Evolutionary conservation across 1,139 yeast genomes (phyloP), one percentile per base, ranked within the genome.

Genomic region (Protomyces inouyei): DNA sequence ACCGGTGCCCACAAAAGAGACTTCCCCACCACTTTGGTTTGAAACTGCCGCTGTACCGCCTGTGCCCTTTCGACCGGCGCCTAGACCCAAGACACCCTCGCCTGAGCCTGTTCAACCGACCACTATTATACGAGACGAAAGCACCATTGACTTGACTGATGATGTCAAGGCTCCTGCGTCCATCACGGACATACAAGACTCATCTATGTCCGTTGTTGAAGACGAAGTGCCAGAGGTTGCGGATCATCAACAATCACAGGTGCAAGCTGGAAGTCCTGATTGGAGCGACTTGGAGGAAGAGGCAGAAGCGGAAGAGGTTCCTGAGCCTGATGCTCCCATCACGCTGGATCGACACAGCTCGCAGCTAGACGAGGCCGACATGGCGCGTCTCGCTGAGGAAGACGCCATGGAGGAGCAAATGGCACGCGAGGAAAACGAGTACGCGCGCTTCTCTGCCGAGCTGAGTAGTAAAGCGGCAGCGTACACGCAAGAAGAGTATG

Each of bases 371-470:
- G 56, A 61, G 64, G 68, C 54, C 52, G 54, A 61, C 53, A 36
- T 66, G 64, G 25, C 36, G 56, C 35, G 65, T 57, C 46, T 59
- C 65, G 86, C 85, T 38, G 97, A 92, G 66, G 96, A 89, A 65
- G 85, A 83, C 37, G 81, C 83, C 16, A 75, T 90, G 1, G 79
- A 81, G 2, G 80, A 83, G 52, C 87, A 85, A 69, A 75, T 92
- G 67, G 79, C 79, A 54, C 81, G 81, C 56, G 98, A 93, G 73
- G 87, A 85, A 61, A 79, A 78, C 43, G 96, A 88, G 64, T 89
- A 88, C 72, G 85, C 83, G 64, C 75, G 82, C 18, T 88, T 93
- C 71, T 83, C 83, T 45, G 74, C 78, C 16, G 76, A 78, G 23
- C 76, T 86, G 52, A 78, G 78, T 48, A 61, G 38, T 4, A 57